Conservation (phyloP, 208 protist genomes). For the Crithidia bombi region DNA sequence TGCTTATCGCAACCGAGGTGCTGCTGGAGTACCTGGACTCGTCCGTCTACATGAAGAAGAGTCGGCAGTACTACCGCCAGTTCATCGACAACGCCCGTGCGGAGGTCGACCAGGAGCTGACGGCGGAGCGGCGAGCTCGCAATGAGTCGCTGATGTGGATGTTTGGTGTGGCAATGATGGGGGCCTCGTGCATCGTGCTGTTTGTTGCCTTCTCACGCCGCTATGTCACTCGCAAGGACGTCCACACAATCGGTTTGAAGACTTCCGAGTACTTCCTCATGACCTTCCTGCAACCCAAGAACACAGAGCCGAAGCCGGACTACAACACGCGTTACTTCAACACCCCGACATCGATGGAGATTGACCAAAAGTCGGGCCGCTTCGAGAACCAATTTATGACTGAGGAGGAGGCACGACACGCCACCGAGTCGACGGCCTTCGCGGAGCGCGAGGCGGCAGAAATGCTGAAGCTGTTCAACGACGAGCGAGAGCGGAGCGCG, state of each 20-base stretch:
- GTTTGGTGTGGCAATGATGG: constrained; percentile 51
- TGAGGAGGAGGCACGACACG: constrained; percentile 29
- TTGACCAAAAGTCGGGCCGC: constrained; percentile 56
- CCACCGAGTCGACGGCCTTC: constrained; percentile 51
- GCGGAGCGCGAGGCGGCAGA: constrained; percentile 59
- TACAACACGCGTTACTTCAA: constrained; percentile 82
- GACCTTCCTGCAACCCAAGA: constrained; percentile 78
- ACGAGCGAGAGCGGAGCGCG: constrained; percentile 59
- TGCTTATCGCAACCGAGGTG: constrained; percentile 81
- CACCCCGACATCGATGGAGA: constrained; percentile 75
- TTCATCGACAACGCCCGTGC: constrained; percentile 70
- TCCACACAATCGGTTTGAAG: constrained; percentile 61
- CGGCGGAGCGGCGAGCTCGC: constrained; percentile 30
- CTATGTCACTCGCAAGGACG: constrained; percentile 62
- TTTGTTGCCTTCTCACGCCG: constrained; percentile 61
- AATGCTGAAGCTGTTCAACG: constrained; percentile 79
- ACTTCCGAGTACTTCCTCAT: constrained; percentile 72
- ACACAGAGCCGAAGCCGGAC: constrained; percentile 79
- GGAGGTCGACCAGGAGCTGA: constrained; percentile 67
- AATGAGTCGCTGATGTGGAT: constrained; percentile 57
- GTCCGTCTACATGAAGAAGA: constrained; percentile 75
- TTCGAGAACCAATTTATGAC: constrained; percentile 44
- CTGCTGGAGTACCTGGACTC: constrained; percentile 90
- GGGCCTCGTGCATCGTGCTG: constrained; percentile 49
- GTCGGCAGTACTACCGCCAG: constrained; percentile 75